These are phyloP conservation scores for Leucogyrophana mollusca DNA, from an alignment of 768 basidiomycete species.

Conservation along the genomic window DNA sequence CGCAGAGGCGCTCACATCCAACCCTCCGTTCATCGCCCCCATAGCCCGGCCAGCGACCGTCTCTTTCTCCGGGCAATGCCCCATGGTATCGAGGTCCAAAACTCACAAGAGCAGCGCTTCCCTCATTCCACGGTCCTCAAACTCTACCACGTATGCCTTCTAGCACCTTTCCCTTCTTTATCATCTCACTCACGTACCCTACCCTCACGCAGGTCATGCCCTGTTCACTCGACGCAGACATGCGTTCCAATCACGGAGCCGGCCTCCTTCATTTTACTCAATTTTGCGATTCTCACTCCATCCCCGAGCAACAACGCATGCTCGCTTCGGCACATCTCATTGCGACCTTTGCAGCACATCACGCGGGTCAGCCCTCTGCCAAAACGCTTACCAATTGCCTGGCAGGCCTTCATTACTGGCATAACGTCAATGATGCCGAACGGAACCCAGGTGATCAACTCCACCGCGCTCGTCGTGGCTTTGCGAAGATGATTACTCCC, in stretches of 20 bases:
- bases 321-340: conserved; percentile 28
- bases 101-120: no score
- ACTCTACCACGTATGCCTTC: no score
- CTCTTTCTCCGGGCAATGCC: no score
- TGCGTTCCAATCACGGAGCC: conserved; percentile 26
- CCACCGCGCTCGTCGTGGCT: neutral
- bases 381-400: conserved; percentile 34
- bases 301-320: conserved; percentile 30
- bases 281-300: conserved; percentile 32
- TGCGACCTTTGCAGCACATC: conserved; percentile 23
- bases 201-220: conserved; percentile 5
- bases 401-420: conserved; percentile 35
- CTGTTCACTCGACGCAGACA: conserved; percentile 15
- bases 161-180: no score
- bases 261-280: conserved; percentile 33
- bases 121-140: no score
- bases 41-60: no score
- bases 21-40: no score
- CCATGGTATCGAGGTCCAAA: no score
- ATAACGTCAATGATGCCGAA: conserved; percentile 29
- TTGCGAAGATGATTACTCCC: conserved; percentile 18
- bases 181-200: no score
- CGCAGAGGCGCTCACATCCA: no score
- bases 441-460: conserved; percentile 33
- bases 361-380: conserved; percentile 9